Base-by-base conservation (phyloP, 345 rosid species). In the Eucalyptus marginata region DNA sequence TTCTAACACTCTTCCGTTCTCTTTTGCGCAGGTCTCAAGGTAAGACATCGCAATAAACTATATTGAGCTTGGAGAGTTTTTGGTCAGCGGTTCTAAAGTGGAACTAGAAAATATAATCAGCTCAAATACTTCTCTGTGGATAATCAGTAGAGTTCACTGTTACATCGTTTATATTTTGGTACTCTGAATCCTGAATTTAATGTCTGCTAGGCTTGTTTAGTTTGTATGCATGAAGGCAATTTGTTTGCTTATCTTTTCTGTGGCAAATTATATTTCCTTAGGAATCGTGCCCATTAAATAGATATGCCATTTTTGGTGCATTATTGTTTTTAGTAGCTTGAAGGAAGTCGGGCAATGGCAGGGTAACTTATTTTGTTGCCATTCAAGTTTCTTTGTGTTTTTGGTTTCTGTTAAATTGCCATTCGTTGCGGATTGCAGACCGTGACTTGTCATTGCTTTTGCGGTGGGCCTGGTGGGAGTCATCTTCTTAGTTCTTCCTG, bases 11-110 rank as follows among this genome's bases (percentile, higher is more conserved):
- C 13, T 54, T 59, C 33, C 7, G 27, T 40, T 25, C 13, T 89
- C 64, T 89, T 29, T 89, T 87, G 46, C 0, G 98, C 98, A 98
- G 99, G 92, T 94, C 94, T 89, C 99, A 94, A 94, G 99, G 99
- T 97, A 96, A 93, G 94, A 92, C 86, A 88, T 90, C 10, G n/a
- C 88, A 88, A 86, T 91, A 90, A 87, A 88, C 86, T 85, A 86
- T 89, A 84, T 88, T 86, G 58, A 88, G 89, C 86, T 90, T 58
- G 86, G 88, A 91, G 86, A 89, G 58, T 79, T 40, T 66, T 79
- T 90, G 90, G 88, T 52, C 36, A 43, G 40, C 56, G 10, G 46
- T 79, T 76, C 90, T 7, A 43, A 54, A 43, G 51, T 43, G 64
- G 56, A 51, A 84, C 50, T 79, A 83, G 18, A 47, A 46, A 58